Conservation (phyloP, 179 eudicot genomes). For the Actinidia chinensis region DNA sequence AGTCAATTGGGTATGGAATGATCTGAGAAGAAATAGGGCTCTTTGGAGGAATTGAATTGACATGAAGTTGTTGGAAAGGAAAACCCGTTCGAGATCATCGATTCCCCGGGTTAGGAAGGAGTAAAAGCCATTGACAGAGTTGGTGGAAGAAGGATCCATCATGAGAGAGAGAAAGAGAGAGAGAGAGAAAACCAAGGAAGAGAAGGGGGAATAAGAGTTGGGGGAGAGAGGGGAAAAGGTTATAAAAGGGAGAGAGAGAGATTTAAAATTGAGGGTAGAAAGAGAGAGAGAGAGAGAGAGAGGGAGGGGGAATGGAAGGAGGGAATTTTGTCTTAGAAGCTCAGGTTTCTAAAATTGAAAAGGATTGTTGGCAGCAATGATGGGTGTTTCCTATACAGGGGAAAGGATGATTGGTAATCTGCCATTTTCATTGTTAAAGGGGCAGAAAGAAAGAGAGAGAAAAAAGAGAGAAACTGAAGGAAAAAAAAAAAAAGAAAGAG, state of each 20-base stretch:
- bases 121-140: conserved; percentile 91
- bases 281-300: conserved; percentile 21
- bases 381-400: conserved; percentile 86
- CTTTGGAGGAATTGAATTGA: conserved; percentile 85
- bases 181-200: no score
- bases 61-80: conserved; percentile 78
- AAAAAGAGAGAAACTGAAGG: not conserved
- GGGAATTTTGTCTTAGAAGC: conserved; percentile 43
- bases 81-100: conserved; percentile 74
- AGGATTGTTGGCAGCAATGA: conserved; percentile 83
- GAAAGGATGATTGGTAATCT: conserved; percentile 78
- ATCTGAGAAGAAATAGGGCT: conserved; percentile 66
- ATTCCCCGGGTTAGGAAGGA: conserved; percentile 72
- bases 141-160: conserved; percentile 68
- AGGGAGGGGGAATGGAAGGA: conserved; percentile 29
- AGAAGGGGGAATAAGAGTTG: not conserved
- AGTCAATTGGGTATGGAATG: conserved; percentile 77
- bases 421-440: conserved; percentile 70
- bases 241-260: conserved; percentile 16
- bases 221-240: conserved; percentile 12
- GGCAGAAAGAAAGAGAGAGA: conserved; percentile 27
- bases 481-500: not conserved
- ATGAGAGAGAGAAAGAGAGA: not conserved
- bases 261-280: conserved; percentile 28
- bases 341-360: conserved; percentile 65